Base-by-base conservation (phyloP, 306 rosid genomes). In the Erythrophleum fordii region DNA sequence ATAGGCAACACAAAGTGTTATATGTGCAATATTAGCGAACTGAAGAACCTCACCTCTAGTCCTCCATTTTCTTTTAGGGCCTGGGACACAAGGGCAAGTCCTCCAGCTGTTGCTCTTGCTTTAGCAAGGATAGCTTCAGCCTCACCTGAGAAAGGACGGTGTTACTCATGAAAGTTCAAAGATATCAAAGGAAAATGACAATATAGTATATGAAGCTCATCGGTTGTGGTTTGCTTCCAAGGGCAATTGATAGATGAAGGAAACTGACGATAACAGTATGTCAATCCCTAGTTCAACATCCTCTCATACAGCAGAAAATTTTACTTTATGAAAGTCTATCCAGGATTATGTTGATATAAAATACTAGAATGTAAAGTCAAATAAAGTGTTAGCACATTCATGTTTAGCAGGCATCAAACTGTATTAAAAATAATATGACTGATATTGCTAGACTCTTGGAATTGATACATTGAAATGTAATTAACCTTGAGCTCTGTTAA, bases 71-170 rank as follows among this genome's bases (percentile, higher is more conserved):
- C 96, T 76, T 89, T 90, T 20, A 93, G 93, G 65, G 94, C 2
- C 85, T 79, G 84, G 31, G 99, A 95, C 65, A 95, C 93, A 49
- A 69, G 71, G 73, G 89, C 71, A 44, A 95, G 86, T 69, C 97
- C 99, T 83, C 90, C 90, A 37, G 97, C 90, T 78, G 98, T 91
- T 61, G 99, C 99, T 89, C 72, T 90, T 23, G 99, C 97, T 88
- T 73, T 93, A 39, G 97, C 96, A 66, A 95, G 90, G 86, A 94
- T 92, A 56, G 98, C 97, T 76, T 94, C 93, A 22, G 98, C 98
- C 85, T 95, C 98, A 80, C 99, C 99, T 95, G 90, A 53, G 73
- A 72, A 81, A 77, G 75, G 68, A 79, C 11, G 34, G 22, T 34
- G 68, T 31, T 60, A 26, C 55, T 77, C 76, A 74, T 52, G 82